Conservation (phyloP, 1,139 yeast genomes). For the Candida sp. region DNA sequence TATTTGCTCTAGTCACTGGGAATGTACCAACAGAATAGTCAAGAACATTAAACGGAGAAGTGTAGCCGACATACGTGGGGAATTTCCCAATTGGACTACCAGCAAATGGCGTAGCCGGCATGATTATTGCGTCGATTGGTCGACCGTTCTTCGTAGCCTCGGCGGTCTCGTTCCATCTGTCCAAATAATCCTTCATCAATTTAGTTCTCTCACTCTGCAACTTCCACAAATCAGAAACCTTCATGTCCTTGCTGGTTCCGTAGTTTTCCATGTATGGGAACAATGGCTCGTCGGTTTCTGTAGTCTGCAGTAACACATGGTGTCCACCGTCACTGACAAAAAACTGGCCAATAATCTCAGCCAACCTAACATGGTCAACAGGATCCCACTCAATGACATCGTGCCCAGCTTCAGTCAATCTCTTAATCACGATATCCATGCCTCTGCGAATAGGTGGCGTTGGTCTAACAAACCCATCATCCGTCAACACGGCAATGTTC, state of each 20-base stretch:
- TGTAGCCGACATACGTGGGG: conserved; percentile 46
- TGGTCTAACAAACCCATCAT: conserved; percentile 37
- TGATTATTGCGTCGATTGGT: conserved; percentile 52
- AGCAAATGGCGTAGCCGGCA: conserved; percentile 51
- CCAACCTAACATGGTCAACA: conserved; percentile 36
- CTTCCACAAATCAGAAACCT: conserved; percentile 48
- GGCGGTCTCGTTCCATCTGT: conserved; percentile 40
- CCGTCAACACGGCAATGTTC: conserved; percentile 41
- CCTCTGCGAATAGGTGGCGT: conserved; percentile 62
- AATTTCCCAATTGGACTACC: conserved; percentile 47
- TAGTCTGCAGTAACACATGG: conserved; percentile 29
- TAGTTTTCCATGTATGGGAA: conserved; percentile 39
- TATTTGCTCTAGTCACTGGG: conserved; percentile 61
- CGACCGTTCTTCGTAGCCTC: conserved; percentile 35
- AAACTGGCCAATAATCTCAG: conserved; percentile 39
- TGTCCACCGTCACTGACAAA: conserved; percentile 53
- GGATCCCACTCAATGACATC: conserved; percentile 49
- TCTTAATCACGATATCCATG: conserved; percentile 27
- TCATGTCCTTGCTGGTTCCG: conserved; percentile 30
- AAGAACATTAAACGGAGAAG: conserved; percentile 60
- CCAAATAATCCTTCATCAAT: conserved; percentile 36
- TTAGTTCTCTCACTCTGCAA: conserved; percentile 36
- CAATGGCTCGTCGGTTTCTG: conserved; percentile 52
- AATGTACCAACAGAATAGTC: conserved; percentile 63
- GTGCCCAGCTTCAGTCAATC: conserved; percentile 32